Evolutionary conservation across 768 basidiomycete genomes (phyloP), one percentile per base, ranked within the genome.

Genomic region (Lanmaoa rubissima): DNA sequence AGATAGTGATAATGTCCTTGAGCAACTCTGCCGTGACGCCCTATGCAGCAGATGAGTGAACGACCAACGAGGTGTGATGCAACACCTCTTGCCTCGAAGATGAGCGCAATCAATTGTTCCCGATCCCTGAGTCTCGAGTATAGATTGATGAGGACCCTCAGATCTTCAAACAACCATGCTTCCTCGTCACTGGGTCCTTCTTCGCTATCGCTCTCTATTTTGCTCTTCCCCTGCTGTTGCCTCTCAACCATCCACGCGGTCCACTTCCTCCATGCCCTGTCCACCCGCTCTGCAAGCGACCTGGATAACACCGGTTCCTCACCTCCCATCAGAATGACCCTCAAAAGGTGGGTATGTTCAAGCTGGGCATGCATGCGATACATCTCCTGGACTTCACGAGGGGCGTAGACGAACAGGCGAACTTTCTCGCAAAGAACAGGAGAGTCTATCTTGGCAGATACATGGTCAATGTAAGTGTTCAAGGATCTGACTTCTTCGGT

Each of bases 1-100:
- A 99, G 56, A 99, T 98, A 19, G 97, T 98, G 65, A 99, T 93
- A 57, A 99, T 98, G 70, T 99, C 97, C 73, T 95, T 98, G 66
- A 99, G 76, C 26, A 99, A 78, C 35, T 98, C 97, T 2, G 96
- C 87, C 0, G 97, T 98, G 44, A 87, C 87, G 21, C 97, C 95
- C 95, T 98, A 36, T 8, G 21, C 5, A 35, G 17, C 26, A 35
- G 35, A 44, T 53, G 50, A 59, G 44, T 49, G 42, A 41, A 54
- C 41, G 36, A 57, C 38, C 45, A n/a, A 5, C 24, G 24, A 42
- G 16, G 24, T 12, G 14, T 34, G 35, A 47, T 3, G 11, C 21
- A 35, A 58, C 1, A n/a, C 48, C 31, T 60, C 81, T 53, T 53
- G 88, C 95, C 86, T 99, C 95, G 61, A 98, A 98, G 43, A 99